Conservation (phyloP, 495 filamentous ascomycete species). For the Astrothelium subdiscretum region DNA sequence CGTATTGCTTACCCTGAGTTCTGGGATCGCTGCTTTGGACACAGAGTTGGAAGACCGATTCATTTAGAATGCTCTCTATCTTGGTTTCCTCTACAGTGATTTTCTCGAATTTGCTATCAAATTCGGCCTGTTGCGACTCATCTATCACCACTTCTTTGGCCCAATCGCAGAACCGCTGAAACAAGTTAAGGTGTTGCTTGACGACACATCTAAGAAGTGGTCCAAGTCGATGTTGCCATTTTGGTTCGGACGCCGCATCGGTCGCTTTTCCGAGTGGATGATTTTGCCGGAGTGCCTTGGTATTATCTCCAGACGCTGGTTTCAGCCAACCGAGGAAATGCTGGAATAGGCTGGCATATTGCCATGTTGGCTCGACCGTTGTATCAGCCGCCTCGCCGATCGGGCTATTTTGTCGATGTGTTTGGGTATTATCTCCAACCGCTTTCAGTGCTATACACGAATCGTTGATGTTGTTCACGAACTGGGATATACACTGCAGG, state of each 20-base stretch:
- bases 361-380: background rate
- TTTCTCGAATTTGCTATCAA: background rate
- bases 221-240: background rate
- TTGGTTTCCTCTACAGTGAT: background rate
- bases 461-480: background rate
- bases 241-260: background rate
- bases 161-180: background rate
- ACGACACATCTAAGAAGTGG: background rate
- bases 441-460: background rate
- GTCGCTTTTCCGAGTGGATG: background rate
- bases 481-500: background rate
- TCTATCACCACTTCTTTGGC: background rate
- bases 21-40: background rate
- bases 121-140: background rate
- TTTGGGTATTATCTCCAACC: background rate
- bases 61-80: background rate
- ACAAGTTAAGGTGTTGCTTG: background rate
- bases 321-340: no score
- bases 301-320: background rate
- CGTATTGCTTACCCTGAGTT: background rate
- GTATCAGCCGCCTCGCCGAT: background rate
- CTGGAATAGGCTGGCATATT: no score
- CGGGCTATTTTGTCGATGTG: background rate
- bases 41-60: background rate
- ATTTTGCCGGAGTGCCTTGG: background rate